These are phyloP conservation scores for Pelargonium myrrhifolium DNA, from an alignment of 441 rosid species.

Conservation along the genomic window DNA sequence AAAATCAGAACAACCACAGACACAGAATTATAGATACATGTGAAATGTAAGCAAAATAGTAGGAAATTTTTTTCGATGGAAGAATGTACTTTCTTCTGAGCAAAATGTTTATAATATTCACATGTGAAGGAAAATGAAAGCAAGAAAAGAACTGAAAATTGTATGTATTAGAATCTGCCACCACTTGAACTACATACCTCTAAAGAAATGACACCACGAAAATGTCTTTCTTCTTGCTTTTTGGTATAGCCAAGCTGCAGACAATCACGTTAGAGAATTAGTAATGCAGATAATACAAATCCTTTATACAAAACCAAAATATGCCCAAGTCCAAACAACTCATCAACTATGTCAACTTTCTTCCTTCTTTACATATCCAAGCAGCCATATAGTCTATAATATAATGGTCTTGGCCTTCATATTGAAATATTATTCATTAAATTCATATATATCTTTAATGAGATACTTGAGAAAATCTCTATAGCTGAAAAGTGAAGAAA, in stretches of 20 bases:
- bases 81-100: no score
- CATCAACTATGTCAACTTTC: background rate
- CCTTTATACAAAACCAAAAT: background rate
- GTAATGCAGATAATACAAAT: background rate
- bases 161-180: constrained; percentile 11
- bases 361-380: background rate
- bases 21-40: background rate
- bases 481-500: background rate
- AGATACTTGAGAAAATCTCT: background rate
- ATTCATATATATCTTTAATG: background rate
- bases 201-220: constrained; percentile 86
- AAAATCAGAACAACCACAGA: background rate
- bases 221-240: constrained; percentile 90
- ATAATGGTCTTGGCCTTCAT: background rate
- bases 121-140: background rate
- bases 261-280: constrained; percentile 1
- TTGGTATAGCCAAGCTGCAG: constrained; percentile 93
- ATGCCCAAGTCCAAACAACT: background rate
- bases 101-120: background rate
- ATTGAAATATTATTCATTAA: background rate
- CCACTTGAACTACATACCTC: constrained; percentile 46
- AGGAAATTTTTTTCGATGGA: no score
- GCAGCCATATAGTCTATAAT: background rate
- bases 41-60: background rate
- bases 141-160: constrained; percentile 1